Conservation (phyloP, 1,284 basidiomycete species). For the Ceratobasidium sp. region DNA sequence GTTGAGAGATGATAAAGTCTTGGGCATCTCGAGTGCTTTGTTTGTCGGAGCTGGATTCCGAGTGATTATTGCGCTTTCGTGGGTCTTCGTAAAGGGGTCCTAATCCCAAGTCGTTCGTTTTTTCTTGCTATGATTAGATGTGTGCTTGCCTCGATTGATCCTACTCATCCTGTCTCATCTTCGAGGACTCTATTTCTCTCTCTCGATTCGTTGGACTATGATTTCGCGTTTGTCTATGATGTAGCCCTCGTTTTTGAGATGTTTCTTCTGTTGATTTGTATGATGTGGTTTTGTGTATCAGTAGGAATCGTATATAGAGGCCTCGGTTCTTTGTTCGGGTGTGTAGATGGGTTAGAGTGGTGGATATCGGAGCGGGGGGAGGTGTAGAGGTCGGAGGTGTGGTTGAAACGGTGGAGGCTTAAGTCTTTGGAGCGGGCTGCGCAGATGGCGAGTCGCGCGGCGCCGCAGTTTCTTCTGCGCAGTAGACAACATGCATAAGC, state of each 20-base stretch:
- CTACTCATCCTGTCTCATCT: not conserved
- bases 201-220: no score
- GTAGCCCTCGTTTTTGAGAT: conserved; percentile 1
- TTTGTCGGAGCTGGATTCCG: conserved; percentile 33
- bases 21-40: conserved; percentile 12
- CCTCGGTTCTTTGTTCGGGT: no score
- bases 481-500: no score
- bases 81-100: conserved; percentile 5
- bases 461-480: no score
- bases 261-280: not conserved
- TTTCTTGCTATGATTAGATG: not conserved
- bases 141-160: not conserved
- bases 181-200: not conserved
- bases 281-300: conserved; percentile 5
- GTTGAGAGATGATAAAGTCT: conserved; percentile 11
- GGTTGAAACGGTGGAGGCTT: no score
- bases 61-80: conserved; percentile 13
- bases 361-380: no score
- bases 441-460: no score
- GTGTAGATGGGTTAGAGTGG: no score
- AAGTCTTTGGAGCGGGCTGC: no score
- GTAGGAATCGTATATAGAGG: conserved; percentile 12
- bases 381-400: no score
- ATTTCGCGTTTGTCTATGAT: not conserved
- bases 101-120: not conserved